Base-by-base conservation (phyloP, 2,329 filamentous ascomycete genomes). In the Podosphaera leucotricha region DNA sequence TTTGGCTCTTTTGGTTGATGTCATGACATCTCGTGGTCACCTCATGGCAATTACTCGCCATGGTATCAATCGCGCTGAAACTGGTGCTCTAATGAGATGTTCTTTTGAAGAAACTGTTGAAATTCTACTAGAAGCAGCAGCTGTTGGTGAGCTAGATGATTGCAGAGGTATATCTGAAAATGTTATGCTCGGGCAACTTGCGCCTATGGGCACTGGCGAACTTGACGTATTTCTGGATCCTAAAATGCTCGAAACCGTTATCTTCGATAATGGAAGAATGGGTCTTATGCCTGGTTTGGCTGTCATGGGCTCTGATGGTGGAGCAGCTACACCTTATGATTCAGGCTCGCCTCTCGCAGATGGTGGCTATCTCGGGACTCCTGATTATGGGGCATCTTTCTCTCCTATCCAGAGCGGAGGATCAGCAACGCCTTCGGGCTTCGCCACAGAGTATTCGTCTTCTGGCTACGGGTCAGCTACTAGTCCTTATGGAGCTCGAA, bases 51-150 rank as follows among this genome's bases (percentile, higher is more conserved):
- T 98, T 50, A 98, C 90, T 45, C 82, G 90, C 63, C 90, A 98
- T 59, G 90, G 90, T 64, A 98, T 98, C 66, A 98, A 98, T 66
- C 77, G 90, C 55, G 84, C 87, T 21, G 90, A 98, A 59, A 98
- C 92, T 49, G 90, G 90, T 67, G 92, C 90, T 8, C 70, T 98
- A 55, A 98, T 98, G 90, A 80, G 90, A 61, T 98, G 92, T 69
- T 98, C 90, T 1, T 98, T 98, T 64, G 90, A 98, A 64, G 92
- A 98, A 62, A 98, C 90, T 0, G 90, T 98, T 36, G 92, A 98
- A 59, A 98, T 98, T 67, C 68, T 98, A 44, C 75, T 98, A 18
- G 90, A 98, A 59, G 92, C 90, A 48, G 90, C 90, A 20, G 84
- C 85, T 15, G 83, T 83, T 43, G 90, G 90, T 59, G 90, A 98